These are phyloP conservation scores for Cyclotella distinguenda DNA, from an alignment of 108 stramenopile genomes.

Conservation along the genomic window DNA sequence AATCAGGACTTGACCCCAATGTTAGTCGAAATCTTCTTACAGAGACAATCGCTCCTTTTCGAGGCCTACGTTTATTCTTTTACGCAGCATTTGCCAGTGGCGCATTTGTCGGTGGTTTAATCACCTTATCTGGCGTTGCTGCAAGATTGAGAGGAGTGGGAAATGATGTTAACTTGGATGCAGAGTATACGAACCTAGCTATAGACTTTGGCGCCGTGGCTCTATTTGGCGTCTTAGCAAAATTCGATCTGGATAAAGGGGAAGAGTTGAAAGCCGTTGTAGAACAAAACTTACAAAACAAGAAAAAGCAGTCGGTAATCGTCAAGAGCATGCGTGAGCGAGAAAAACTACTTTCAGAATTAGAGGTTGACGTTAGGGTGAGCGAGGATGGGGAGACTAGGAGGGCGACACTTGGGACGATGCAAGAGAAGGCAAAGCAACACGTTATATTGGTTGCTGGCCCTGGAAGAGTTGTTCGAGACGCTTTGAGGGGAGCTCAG, in stretches of 20 bases:
- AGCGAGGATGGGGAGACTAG: constrained; percentile 52
- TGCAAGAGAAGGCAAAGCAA: constrained; percentile 73
- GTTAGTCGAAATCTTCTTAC: constrained; percentile 59
- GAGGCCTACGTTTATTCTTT: constrained; percentile 71
- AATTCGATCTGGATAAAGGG: constrained; percentile 66
- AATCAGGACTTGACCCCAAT: constrained; percentile 21
- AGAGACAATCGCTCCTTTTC: constrained; percentile 84
- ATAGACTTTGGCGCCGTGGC: constrained; percentile 85
- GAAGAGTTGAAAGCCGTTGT: constrained; percentile 58
- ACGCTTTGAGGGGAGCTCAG: constrained; percentile 79
- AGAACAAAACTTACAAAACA: constrained; percentile 63
- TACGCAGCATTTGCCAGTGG: constrained; percentile 72
- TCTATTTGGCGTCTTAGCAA: constrained; percentile 58
- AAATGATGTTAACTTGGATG: constrained; percentile 70
- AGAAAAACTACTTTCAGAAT: constrained; percentile 41
- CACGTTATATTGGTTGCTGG: constrained; percentile 84
- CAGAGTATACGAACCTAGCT: constrained; percentile 75
- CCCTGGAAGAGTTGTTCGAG: constrained; percentile 65
- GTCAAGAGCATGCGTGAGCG: constrained; percentile 56
- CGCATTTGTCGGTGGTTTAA: constrained; percentile 71
- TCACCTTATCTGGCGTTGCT: constrained; percentile 58
- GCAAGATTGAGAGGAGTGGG: constrained; percentile 58
- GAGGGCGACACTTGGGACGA: constrained; percentile 50
- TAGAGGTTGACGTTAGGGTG: constrained; percentile 64
- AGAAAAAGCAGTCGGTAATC: constrained; percentile 55